These are phyloP conservation scores for Asterochloris erici DNA, from an alignment of 139 green algal species.

Conservation along the genomic window DNA sequence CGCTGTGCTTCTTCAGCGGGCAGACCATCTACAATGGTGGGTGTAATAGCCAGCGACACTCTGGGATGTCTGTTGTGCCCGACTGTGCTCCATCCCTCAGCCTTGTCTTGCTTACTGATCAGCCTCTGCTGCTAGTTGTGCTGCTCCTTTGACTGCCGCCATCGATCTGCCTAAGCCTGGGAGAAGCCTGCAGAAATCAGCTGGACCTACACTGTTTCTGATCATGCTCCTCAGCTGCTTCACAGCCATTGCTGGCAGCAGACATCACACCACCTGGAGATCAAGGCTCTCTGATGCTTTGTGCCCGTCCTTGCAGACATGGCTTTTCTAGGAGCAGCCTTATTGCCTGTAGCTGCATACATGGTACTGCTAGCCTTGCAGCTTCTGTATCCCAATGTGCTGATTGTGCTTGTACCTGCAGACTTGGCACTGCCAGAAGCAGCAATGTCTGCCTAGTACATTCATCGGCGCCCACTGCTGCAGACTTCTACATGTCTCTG, in stretches of 20 bases:
- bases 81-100: too few species aligned
- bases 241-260: too few species aligned
- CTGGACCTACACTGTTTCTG: too few species aligned
- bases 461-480: background rate
- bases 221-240: too few species aligned
- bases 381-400: background rate
- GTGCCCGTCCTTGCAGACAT: background rate
- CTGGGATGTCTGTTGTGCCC: background rate
- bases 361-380: background rate
- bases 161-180: too few species aligned
- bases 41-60: background rate
- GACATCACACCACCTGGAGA: too few species aligned
- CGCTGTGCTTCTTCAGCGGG: conserved; percentile 59
- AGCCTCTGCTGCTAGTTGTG: background rate
- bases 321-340: background rate
- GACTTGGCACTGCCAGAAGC: background rate
- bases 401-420: background rate
- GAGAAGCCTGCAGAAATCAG: too few species aligned
- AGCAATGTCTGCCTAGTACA: background rate
- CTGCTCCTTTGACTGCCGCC: too few species aligned
- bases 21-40: conserved; percentile 45
- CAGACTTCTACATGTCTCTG: conserved; percentile 65
- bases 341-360: background rate
- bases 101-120: too few species aligned
- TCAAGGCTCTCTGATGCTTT: too few species aligned